Base-by-base conservation (phyloP, 345 rosid species). In the Eucalyptus erythrocorys region DNA sequence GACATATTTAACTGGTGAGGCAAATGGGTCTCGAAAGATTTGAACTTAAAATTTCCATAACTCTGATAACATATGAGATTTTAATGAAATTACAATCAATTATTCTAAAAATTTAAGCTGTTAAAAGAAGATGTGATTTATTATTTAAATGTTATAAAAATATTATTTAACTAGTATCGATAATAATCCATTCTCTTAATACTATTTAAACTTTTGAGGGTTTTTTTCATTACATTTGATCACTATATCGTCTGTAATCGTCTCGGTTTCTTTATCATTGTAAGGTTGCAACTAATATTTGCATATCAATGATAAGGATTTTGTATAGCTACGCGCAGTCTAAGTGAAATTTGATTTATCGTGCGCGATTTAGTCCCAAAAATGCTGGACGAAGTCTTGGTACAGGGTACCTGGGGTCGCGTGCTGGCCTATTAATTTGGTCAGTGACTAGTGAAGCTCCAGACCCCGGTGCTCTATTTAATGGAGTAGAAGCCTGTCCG, bases 41-140 rank as follows among this genome's bases (percentile, higher is more conserved):
- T 21, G 4, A 51, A 19, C 10, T 21, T 1, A 0, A 51, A 10
- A 51, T 2, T 51, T 51, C 4, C 5, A 8, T 2, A 21, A 0
- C 26, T 51, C 0, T 0, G 2, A 51, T 51, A 21, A 8, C 21
- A 51, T 21, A 51, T 51, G 1, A 21, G 26, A 21, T 51, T 3
- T 51, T 51, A 4, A 51, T 21, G 2, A 8, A 1, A 21, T 8
- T 2, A 1, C 9, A 51, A 21, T 21, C 1, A 51, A 21, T 8
- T 51, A 1, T 19, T 51, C 4, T 19, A 51, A 50, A 50, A 51
- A 8, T 51, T 21, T 51, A 21, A 51, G 5, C 0, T 51, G 0
- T 51, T 51, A 51, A 8, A 51, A 1, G 1, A 51, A 51, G 8
- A 21, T 2, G 2, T 21, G 0, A 51, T 51, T 51, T 51, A 51